Conservation (phyloP, 306 rosid genomes). For the Dicorynia guianensis region DNA sequence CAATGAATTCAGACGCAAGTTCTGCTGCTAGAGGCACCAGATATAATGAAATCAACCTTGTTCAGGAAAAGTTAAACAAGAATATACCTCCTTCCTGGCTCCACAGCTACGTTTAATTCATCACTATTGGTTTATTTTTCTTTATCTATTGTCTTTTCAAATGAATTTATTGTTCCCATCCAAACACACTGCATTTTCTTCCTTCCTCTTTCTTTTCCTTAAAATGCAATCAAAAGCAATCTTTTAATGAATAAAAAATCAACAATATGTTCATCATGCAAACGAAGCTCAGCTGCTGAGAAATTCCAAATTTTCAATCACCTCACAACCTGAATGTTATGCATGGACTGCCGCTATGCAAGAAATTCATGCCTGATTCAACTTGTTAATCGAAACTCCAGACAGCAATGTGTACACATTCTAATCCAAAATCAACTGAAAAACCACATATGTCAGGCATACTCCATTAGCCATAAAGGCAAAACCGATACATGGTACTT, state of each 20-base stretch:
- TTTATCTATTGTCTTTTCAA: not conserved
- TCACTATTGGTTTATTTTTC: not conserved
- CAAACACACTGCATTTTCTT: not conserved
- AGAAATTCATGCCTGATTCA: not conserved
- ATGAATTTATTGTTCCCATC: not conserved
- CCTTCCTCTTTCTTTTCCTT: not conserved
- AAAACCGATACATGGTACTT: constrained; percentile 45
- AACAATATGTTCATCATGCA: not conserved
- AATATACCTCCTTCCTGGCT: not conserved
- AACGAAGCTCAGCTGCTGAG: constrained; percentile 8
- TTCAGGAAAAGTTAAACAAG: not conserved
- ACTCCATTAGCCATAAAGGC: constrained; percentile 53
- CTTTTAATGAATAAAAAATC: not conserved
- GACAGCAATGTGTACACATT: constrained; percentile 9
- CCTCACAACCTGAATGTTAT: constrained; percentile 20
- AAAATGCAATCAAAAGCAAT: not conserved
- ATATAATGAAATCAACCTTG: not conserved
- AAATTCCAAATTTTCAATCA: not conserved
- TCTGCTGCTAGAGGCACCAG: too few species aligned
- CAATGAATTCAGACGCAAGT: too few species aligned
- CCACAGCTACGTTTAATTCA: not conserved
- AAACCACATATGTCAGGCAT: constrained; percentile 1
- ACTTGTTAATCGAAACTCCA: constrained; percentile 7
- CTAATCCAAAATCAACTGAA: constrained; percentile 26
- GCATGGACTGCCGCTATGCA: not conserved